These are phyloP conservation scores for Scenedesmus sp. DNA, from an alignment of 163 green algal genomes.

Conservation along the genomic window DNA sequence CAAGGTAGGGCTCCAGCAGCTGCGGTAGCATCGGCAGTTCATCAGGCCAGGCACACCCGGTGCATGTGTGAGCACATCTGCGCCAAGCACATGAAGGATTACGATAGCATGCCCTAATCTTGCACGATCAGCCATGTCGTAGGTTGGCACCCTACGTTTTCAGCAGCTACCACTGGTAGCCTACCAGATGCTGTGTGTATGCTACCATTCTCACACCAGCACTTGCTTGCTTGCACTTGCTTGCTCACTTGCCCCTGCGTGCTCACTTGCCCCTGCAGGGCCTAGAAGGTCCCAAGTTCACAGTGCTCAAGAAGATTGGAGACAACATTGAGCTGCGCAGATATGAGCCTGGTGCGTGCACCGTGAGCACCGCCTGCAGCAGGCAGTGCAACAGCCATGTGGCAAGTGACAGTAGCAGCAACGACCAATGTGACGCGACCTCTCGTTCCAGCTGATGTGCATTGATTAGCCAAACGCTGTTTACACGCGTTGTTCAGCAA, in stretches of 20 bases:
- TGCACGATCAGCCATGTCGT: neutral
- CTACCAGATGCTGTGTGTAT: neutral
- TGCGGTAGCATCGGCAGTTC: neutral
- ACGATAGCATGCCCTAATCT: no score
- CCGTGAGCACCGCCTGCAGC: neutral
- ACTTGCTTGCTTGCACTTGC: no score
- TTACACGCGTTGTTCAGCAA: no score
- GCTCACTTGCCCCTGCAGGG: neutral
- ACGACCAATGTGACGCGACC: neutral
- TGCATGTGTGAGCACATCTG: neutral
- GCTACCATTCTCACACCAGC: neutral
- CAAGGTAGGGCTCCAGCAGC: conserved; percentile 14
- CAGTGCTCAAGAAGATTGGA: conserved; percentile 25
- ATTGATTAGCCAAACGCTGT: no score
- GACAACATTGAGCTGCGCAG: conserved; percentile 34
- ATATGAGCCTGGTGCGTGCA: conserved; percentile 44
- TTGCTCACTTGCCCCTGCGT: neutral
- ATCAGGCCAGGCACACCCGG: neutral
- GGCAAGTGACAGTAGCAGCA: neutral
- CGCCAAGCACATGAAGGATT: neutral
- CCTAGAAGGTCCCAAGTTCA: conserved; percentile 45
- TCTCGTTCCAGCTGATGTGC: neutral
- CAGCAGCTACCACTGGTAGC: neutral
- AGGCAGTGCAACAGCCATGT: neutral
- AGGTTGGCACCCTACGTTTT: neutral